Conservation (phyloP, 2,329 filamentous ascomycete genomes). For the Pseudocercospora fuligena region DNA sequence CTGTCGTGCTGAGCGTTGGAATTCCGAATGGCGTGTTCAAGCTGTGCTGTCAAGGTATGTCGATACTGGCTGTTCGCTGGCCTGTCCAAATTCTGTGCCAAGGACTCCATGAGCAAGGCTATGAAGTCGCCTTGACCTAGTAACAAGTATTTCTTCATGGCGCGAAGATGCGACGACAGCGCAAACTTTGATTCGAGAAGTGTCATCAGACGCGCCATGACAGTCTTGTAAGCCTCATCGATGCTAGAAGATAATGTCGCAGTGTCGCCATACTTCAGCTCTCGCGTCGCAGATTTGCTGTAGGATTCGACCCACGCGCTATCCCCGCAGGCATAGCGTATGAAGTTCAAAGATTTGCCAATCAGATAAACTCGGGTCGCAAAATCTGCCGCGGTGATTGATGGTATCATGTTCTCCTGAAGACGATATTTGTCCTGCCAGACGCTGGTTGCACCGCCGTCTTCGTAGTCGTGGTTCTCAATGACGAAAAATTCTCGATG, state of each 20-base stretch:
- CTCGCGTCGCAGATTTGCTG: constrained; percentile 89
- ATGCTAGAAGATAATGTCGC: constrained; percentile 90
- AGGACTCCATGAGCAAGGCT: constrained; percentile 92
- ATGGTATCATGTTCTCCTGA: constrained; percentile 83
- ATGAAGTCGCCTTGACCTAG: constrained; percentile 98
- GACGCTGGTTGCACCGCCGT: constrained; percentile 76
- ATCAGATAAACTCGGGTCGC: constrained; percentile 96
- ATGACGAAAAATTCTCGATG: constrained; percentile 94
- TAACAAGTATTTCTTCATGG: constrained; percentile 91
- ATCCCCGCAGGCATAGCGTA: constrained; percentile 92
- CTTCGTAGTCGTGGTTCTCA: constrained; percentile 69
- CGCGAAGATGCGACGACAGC: constrained; percentile 87
- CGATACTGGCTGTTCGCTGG: constrained; percentile 97
- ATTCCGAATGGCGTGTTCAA: constrained; percentile 95
- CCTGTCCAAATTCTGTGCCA: constrained; percentile 88
- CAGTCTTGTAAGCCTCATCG: constrained; percentile 95
- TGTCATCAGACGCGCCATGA: constrained; percentile 91
- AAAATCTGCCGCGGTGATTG: constrained; percentile 90
- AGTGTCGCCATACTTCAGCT: constrained; percentile 90
- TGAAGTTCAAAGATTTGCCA: constrained; percentile 97
- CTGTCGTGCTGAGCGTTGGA: constrained; percentile 97
- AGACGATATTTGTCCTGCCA: constrained; percentile 98
- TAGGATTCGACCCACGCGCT: constrained; percentile 95
- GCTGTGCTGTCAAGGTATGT: constrained; percentile 94
- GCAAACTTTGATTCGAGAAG: constrained; percentile 96